Base-by-base conservation (phyloP, 2,329 filamentous ascomycete species). In the Venturia pyrina region DNA sequence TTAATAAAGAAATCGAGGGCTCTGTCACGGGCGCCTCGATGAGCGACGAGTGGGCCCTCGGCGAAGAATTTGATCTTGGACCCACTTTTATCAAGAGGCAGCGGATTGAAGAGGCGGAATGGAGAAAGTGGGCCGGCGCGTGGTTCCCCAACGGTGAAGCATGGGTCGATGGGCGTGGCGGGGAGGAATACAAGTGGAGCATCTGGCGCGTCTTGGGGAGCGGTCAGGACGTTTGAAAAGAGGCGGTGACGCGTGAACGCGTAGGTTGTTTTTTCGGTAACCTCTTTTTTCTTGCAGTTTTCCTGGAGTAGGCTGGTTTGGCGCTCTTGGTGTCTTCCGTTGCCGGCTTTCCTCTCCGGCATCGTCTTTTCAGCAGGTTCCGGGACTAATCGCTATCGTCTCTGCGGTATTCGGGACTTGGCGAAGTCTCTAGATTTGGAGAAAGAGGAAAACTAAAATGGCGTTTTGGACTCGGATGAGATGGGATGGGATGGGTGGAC, bases 51-150 rank as follows among this genome's bases (percentile, higher is more conserved):
- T 68, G 71, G 50, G 69, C 73, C 77, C 90, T 97, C 15, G 91
- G 91, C 64, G 95, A 99, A 77, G 95, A 99, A 75, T 99, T 99
- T 72, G 95, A 99, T 74, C 91, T 99, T 66, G 95, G 95, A 0
- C 95, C 93, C 3, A 91, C 96, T 75, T 99, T 98, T 73, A 88
- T 98, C 69, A 84, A 88, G 71, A 83, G 93, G 69, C 93, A 98
- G 74, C 85, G 90, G 67, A 91, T 93, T 72, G 95, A 99, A 77
- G 95, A 99, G 78, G 88, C 91, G 61, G 84, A 90, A 68, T 99
- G 95, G 95, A 84, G 89, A 70, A 87, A 88, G 75, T 93, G 93
- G 78, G 93, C 93, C 70, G 88, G 90, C 74, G 87, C 85, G 72
- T 99, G 95, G 95, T 83, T 65, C 40, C 24, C 41, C 17, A 56